phyloP scores from a whole-genome alignment of 176 grass and related monocot species.

The Oryza glaberrima region DNA sequence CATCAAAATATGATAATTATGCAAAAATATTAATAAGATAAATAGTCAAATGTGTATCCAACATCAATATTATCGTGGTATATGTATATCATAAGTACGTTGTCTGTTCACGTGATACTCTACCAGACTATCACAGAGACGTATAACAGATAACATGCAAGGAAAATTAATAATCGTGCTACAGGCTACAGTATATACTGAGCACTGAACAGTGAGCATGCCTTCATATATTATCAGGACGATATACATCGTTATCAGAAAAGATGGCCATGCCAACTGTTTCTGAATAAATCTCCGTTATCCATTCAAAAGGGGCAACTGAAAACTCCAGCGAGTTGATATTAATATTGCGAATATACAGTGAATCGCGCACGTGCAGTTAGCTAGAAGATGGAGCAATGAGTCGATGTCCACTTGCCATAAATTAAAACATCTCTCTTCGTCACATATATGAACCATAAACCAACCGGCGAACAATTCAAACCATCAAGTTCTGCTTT shows the following conservation, averaged over 20 bases:
- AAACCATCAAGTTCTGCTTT: not conserved
- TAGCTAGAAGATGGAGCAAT: not conserved
- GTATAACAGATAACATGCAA: too few relatives aligned
- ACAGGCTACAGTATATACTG: not conserved
- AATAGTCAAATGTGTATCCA: too few relatives aligned
- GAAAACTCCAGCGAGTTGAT: not conserved
- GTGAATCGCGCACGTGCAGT: not conserved
- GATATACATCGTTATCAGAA: not conserved
- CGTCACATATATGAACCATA: not conserved
- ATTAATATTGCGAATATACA: not conserved
- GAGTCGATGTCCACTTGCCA: not conserved
- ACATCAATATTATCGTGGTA: too few relatives aligned
- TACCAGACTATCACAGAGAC: too few relatives aligned
- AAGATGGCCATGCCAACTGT: not conserved
- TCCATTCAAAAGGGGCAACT: not conserved
- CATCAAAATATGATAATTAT: too few relatives aligned
- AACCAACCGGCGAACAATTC: not conserved
- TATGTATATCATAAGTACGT: too few relatives aligned
- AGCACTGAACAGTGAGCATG: too few relatives aligned
- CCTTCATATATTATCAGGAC: not conserved
- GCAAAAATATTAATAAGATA: too few relatives aligned
- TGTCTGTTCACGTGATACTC: too few relatives aligned
- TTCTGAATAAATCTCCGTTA: not conserved
- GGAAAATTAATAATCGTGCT: too few relatives aligned
- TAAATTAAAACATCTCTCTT: not conserved